Conservation (phyloP, 176 grass and related monocot genomes). For the Phoenix dactylifera region DNA sequence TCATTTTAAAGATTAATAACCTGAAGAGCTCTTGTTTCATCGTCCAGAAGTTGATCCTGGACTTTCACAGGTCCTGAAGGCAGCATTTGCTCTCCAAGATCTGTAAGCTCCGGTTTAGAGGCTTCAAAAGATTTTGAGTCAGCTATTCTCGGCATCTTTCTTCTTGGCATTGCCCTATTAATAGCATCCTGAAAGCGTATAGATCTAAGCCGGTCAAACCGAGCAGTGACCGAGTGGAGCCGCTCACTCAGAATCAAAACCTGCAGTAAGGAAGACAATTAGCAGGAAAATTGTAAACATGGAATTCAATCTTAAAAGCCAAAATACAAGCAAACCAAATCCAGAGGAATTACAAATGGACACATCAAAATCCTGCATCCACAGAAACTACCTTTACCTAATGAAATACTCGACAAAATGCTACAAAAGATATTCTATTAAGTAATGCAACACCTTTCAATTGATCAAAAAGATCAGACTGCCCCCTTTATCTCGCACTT, state of each 20-base stretch:
- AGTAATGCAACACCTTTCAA: too few relatives aligned
- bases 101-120: conserved; percentile 44
- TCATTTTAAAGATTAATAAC: conserved; percentile 17
- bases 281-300: background rate
- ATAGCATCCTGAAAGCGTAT: conserved; percentile 86
- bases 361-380: too few relatives aligned
- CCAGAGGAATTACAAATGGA: too few relatives aligned
- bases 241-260: conserved; percentile 89
- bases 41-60: conserved; percentile 81
- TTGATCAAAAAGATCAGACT: too few relatives aligned
- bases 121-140: conserved; percentile 38
- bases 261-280: conserved; percentile 21
- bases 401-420: too few relatives aligned
- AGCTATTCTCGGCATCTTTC: conserved; percentile 52
- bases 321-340: too few relatives aligned
- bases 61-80: conserved; percentile 48
- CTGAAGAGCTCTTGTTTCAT: conserved; percentile 79
- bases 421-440: too few relatives aligned
- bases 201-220: conserved; percentile 76
- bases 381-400: too few relatives aligned
- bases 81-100: conserved; percentile 40
- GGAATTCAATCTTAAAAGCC: too few relatives aligned
- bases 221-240: conserved; percentile 70
- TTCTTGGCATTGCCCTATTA: conserved; percentile 75
- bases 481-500: too few relatives aligned